These are phyloP conservation scores for Nicotiana sylvestris DNA, from an alignment of 257 asterid species.

Conservation along the genomic window DNA sequence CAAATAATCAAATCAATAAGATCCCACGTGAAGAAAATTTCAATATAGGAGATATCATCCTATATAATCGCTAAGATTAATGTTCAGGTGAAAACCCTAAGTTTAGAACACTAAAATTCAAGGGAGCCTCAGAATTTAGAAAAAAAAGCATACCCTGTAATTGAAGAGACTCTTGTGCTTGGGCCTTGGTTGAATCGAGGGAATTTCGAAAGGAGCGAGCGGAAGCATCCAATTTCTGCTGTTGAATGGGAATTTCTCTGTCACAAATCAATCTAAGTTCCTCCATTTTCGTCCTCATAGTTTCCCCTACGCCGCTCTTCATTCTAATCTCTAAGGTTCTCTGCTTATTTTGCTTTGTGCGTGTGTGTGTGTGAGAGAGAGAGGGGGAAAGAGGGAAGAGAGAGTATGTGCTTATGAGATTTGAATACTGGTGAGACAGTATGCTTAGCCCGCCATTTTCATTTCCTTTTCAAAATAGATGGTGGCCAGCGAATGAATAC, in stretches of 20 bases:
- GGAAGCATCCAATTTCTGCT: conserved; percentile 47
- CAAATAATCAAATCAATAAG: neutral
- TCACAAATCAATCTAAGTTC: conserved; percentile 59
- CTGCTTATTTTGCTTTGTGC: neutral
- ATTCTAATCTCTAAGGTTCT: conserved; percentile 15
- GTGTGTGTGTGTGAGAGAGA: neutral
- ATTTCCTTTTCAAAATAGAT: conserved; percentile 16
- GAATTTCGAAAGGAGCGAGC: conserved; percentile 16
- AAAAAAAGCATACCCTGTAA: neutral
- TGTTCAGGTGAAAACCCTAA: conserved; percentile 8
- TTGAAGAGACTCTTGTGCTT: conserved; percentile 54
- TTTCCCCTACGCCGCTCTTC: conserved; percentile 40
- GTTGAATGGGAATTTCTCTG: conserved; percentile 60
- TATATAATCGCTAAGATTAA: neutral
- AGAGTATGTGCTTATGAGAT: neutral
- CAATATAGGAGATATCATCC: neutral
- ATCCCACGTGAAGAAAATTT: neutral
- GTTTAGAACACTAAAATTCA: conserved; percentile 18
- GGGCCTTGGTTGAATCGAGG: conserved; percentile 39
- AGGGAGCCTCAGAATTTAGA: neutral
- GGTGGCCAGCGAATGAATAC: neutral
- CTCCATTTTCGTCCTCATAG: conserved; percentile 40
- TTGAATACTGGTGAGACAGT: neutral
- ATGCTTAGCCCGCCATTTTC: conserved; percentile 49
- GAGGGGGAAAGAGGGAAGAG: neutral